Evolutionary conservation across 169 alveolate species (phyloP).

Genomic region (Cryptosporidium bovis): DNA sequence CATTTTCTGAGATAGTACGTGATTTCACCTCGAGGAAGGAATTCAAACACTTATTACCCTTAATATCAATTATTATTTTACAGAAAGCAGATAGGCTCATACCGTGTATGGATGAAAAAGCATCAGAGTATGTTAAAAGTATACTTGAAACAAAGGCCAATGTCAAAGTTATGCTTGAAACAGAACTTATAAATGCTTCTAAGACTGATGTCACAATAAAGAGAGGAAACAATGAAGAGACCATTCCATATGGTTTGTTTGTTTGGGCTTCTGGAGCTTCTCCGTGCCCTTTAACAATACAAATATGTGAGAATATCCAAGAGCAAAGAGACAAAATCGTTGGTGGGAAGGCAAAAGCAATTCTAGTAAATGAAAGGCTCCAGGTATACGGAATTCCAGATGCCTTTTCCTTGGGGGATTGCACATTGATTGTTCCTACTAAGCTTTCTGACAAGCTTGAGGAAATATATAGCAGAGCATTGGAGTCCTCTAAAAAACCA

Average conservation of each 20-base stretch:
- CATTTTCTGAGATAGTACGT: slow-evolving; percentile 46
- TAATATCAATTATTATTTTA: slow-evolving; percentile 54
- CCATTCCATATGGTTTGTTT: slow-evolving; percentile 76
- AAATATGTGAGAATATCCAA: slow-evolving; percentile 54
- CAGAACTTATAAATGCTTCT: slow-evolving; percentile 54
- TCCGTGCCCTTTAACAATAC: slow-evolving; percentile 73
- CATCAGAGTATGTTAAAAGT: slow-evolving; percentile 44
- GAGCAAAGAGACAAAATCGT: slow-evolving; percentile 24
- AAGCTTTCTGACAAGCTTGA: slow-evolving; percentile 64
- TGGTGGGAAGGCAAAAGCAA: slow-evolving; percentile 16
- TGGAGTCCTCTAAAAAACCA: slow-evolving; percentile 25
- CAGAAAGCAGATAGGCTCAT: slow-evolving; percentile 75
- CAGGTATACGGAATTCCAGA: slow-evolving; percentile 69
- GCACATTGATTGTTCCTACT: slow-evolving; percentile 73
- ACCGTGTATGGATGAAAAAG: slow-evolving; percentile 72
- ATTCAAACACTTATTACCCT: slow-evolving; percentile 5
- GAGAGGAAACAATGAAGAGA: slow-evolving; percentile 15
- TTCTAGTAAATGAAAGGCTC: slow-evolving; percentile 71
- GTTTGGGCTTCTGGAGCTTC: slow-evolving; percentile 82
- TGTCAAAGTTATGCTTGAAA: slow-evolving; percentile 73
- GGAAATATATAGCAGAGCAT: slow-evolving; percentile 66
- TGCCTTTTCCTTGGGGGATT: slow-evolving; percentile 78
- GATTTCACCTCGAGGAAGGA: slow-evolving; percentile 8
- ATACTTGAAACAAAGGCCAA: slow-evolving; percentile 52
- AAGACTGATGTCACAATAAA: neutral